Evolutionary conservation across 345 rosid species (phyloP), one percentile per base, ranked within the genome.

Genomic region (Aegle marmelos): DNA sequence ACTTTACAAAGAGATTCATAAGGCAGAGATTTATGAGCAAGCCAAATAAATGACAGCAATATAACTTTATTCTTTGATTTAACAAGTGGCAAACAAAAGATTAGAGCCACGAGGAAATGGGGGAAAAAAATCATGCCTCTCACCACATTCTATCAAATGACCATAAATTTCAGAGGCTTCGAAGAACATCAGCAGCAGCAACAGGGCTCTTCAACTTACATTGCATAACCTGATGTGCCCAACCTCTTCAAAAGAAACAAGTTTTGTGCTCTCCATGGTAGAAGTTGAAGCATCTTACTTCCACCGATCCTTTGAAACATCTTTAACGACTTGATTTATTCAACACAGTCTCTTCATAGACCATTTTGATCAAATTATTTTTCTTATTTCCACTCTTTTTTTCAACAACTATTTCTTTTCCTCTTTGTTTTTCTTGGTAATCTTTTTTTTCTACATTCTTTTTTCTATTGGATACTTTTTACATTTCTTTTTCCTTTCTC

Each of bases 41-140:
- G 36, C 34, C 65, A 36, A 34, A 61, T 19, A 25, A 36, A 4
- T 10, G 6, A 34, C 25, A 57, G 36, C 17, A 65, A 50, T 19
- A 57, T 66, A 54, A 1, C 7, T 64, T 36, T 36, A 24, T 66
- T 36, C 66, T 24, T 53, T 28, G 56, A 31, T 13, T 48, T 68
- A 50, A 70, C 39, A 69, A 76, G 28, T 59, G 62, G 80, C 48
- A 80, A 63, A 70, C 53, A 75, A 78, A 39, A 64, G 45, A 73
- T 50, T 73, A 80, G 48, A 79, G 80, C 83, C 83, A 80, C 78
- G 68, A 76, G 81, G 81, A 79, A 81, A 39, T 37, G 34, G 83
- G 79, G 78, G 75, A 76, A 83, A 80, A 79, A 62, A 80, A 79
- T 65, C 27, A 82, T 78, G 82, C 89, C 83, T 87, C 92, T 90